A percentile compares a stretch with the other conserved stretches of the same genome.
Evolutionary conservation across 495 filamentous ascomycete genomes (phyloP).

Genomic region (Penicillium diatomitis): DNA sequence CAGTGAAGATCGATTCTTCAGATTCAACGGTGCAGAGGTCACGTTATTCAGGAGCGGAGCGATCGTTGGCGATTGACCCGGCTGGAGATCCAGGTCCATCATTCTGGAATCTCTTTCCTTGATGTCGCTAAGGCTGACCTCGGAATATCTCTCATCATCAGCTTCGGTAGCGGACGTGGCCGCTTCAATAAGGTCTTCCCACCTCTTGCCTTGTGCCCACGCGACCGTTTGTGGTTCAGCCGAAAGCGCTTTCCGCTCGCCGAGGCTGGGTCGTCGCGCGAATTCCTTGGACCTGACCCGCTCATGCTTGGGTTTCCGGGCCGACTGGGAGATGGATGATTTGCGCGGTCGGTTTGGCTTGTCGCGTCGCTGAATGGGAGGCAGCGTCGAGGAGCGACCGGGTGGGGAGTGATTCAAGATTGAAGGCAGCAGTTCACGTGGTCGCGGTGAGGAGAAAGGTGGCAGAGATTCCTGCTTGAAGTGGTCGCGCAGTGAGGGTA

Average conservation of each 20-base stretch:
- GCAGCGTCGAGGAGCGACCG: slow-evolving; percentile 76
- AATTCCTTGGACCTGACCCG: slow-evolving; percentile 65
- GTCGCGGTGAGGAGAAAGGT: slow-evolving; percentile 48
- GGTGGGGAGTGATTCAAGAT: slow-evolving; percentile 74
- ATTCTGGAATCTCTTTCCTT: neutral
- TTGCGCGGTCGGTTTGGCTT: slow-evolving; percentile 67
- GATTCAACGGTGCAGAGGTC: slow-evolving; percentile 28
- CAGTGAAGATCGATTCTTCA: slow-evolving; percentile 63
- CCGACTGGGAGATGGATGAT: slow-evolving; percentile 69
- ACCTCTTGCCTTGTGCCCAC: slow-evolving; percentile 72
- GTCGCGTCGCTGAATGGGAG: slow-evolving; percentile 61
- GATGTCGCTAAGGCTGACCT: slow-evolving; percentile 18
- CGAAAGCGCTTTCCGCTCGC: slow-evolving; percentile 73
- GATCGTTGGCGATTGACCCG: slow-evolving; percentile 57
- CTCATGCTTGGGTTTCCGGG: slow-evolving; percentile 65
- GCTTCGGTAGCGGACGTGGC: slow-evolving; percentile 80
- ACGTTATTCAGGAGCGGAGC: slow-evolving; percentile 33
- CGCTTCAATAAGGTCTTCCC: slow-evolving; percentile 91
- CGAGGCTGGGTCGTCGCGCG: slow-evolving; percentile 54
- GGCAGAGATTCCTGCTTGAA: slow-evolving; percentile 63
- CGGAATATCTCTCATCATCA: slow-evolving; percentile 74
- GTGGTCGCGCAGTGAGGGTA: slow-evolving; percentile 64
- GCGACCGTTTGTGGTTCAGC: slow-evolving; percentile 67
- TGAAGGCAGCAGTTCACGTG: slow-evolving; percentile 70
- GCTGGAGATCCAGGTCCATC: slow-evolving; percentile 20